Conservation (phyloP, 768 basidiomycete genomes). For the Tricholoma flavovirens region DNA sequence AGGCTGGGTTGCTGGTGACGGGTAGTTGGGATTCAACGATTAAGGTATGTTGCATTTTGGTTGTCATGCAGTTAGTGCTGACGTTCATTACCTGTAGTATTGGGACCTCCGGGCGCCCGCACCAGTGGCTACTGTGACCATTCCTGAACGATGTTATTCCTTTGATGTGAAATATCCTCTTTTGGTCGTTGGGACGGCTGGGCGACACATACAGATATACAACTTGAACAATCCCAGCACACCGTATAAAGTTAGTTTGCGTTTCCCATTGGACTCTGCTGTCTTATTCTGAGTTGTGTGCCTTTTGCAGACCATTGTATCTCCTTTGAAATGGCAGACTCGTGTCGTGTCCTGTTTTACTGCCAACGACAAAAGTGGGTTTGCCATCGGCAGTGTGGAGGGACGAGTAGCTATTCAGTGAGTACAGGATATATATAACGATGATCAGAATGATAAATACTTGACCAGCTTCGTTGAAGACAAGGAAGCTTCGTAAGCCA, state of each 20-base stretch:
- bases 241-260: conserved; percentile 59
- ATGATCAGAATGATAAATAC: neutral
- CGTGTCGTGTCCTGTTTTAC: conserved; percentile 82
- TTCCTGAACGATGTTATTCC: conserved; percentile 87
- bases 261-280: neutral
- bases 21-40: conserved; percentile 98
- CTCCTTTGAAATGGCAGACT: conserved; percentile 93
- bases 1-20: conserved; percentile 75
- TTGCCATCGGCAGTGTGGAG: conserved; percentile 82
- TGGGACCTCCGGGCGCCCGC: conserved; percentile 83
- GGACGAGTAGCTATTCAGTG: conserved; percentile 95
- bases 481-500: conserved; percentile 61
- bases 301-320: conserved; percentile 57
- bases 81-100: conserved; percentile 46
- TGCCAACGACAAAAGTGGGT: conserved; percentile 57
- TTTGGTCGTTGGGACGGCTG: conserved; percentile 91
- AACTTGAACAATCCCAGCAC: conserved; percentile 79
- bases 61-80: neutral
- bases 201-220: conserved; percentile 86
- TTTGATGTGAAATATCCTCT: conserved; percentile 78
- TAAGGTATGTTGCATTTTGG: conserved; percentile 50
- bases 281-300: neutral
- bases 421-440: conserved; percentile 24
- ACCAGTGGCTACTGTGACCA: conserved; percentile 70
- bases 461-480: conserved; percentile 73